Percentiles rank a stretch among this genome's conserved stretches.
phyloP scores from a whole-genome alignment of 2,329 filamentous ascomycete species.

The Rosellinia necatrix region DNA sequence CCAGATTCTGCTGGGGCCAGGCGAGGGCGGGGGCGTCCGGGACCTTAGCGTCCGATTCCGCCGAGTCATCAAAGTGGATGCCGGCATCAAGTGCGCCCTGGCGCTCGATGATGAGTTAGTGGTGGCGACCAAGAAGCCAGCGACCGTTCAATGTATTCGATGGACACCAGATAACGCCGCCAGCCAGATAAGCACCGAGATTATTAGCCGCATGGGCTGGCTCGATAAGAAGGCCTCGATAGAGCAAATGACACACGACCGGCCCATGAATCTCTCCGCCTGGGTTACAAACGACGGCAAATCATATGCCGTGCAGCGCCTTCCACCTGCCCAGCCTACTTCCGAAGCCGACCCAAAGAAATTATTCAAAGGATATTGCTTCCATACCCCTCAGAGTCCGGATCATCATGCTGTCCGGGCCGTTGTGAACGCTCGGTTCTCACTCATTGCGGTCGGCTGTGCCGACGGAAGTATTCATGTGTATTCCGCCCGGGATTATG shows the following conservation, averaged over 20 bases:
- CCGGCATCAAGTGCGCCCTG: conserved; percentile 84
- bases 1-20: conserved; percentile 72
- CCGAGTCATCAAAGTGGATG: conserved; percentile 98
- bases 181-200: conserved; percentile 86
- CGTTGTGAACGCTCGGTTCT: conserved; percentile 93
- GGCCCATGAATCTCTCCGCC: conserved; percentile 92
- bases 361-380: conserved; percentile 88
- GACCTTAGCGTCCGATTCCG: conserved; percentile 92
- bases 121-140: conserved; percentile 87
- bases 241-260: conserved; percentile 86
- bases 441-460: conserved; percentile 86
- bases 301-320: conserved; percentile 87
- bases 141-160: conserved; percentile 94
- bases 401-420: conserved; percentile 70
- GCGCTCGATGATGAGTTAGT: conserved; percentile 92
- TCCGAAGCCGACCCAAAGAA: conserved; percentile 60
- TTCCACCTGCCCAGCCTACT: conserved; percentile 46
- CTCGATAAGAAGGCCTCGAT: conserved; percentile 77
- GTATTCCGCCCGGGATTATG: conserved; percentile 93
- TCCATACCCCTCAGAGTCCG: conserved; percentile 71
- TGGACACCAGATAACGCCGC: conserved; percentile 86
- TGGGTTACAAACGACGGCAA: conserved; percentile 90
- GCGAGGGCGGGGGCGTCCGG: conserved; percentile 79
- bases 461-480: conserved; percentile 78
- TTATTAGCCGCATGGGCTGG: conserved; percentile 86